Base-by-base conservation (phyloP, 805 yeast species). In the Kodamaea sagamina region DNA sequence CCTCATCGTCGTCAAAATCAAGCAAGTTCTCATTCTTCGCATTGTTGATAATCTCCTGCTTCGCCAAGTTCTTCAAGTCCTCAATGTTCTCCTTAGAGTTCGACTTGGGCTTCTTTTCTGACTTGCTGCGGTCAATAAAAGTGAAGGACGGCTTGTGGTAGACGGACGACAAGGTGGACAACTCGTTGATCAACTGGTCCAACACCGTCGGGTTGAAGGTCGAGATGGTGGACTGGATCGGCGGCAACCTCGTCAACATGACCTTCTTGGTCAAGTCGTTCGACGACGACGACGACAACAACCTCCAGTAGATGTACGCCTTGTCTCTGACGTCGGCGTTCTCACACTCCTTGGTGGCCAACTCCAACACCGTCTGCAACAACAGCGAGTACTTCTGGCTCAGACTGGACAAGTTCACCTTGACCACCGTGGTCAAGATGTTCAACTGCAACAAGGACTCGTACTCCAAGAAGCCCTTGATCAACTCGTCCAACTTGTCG, bases 81-180 rank as follows among this genome's bases (percentile, higher is more conserved):
- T 86, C 89, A 37, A 90, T 71, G 22, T 58, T 52, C 45, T 78
- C 78, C 34, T 51, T 43, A 13, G 52, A 31, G 10, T 48, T 41
- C 9, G 51, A 43, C 21, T 44, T 46, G 22, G 47, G 41, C 50
- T 48, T 50, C 47, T 44, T 52, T 47, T 43, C 43, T 42, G 40
- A 10, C 32, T 19, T 27, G 24, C 32, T 38, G n/a, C 52, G 41
- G 44, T 75, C 76, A 49, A 81, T 68, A 55, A 85, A 84, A 25
- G 81, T 71, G 13, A 79, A 69, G 4, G 86, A 80, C 9, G 97
- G 96, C 58, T 84, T 85, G 63, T 86, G 95, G 58, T 88, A 88
- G 2, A 93, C 93, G 0, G 97, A 88, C 28, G 96, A 83, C 48
- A 93, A 74, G 6, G 93, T 84, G 2, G 95, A 82, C 43, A 92